Conservation (phyloP, 768 basidiomycete species). For the Suillus discolor region DNA sequence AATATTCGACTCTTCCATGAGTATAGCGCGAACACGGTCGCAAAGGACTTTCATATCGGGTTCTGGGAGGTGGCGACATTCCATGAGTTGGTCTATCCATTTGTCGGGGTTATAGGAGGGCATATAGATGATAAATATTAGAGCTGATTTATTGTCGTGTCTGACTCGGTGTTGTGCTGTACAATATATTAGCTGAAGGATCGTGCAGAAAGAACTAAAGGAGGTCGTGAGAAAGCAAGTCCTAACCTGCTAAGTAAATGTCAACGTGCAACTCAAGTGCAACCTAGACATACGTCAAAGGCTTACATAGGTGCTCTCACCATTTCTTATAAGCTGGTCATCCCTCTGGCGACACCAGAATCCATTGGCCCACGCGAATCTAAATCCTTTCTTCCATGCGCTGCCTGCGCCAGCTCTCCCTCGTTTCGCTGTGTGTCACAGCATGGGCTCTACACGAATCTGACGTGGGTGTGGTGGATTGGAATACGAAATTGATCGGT, state of each 20-base stretch:
- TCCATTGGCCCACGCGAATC: background rate
- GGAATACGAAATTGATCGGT: slow-evolving; percentile 81
- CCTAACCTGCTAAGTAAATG: too few relatives aligned
- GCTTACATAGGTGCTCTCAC: slow-evolving; percentile 11
- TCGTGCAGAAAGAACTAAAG: background rate
- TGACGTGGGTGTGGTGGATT: slow-evolving; percentile 83
- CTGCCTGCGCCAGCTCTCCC: slow-evolving; percentile 19
- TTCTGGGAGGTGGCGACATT: slow-evolving; percentile 88
- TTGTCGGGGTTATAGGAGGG: slow-evolving; percentile 56
- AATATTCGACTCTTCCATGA: slow-evolving; percentile 97
- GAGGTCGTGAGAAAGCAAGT: slow-evolving; percentile 1
- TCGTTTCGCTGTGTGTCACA: slow-evolving; percentile 22
- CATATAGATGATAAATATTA: slow-evolving; percentile 25
- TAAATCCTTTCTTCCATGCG: slow-evolving; percentile 16
- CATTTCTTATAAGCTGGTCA: background rate
- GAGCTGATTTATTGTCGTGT: background rate
- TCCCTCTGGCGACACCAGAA: background rate
- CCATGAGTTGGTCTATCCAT: slow-evolving; percentile 88
- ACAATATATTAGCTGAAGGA: background rate
- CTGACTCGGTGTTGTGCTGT: background rate
- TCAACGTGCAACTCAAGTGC: too few relatives aligned
- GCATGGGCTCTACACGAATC: slow-evolving; percentile 63
- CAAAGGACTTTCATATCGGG: slow-evolving; percentile 92
- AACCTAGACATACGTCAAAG: background rate
- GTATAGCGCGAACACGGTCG: slow-evolving; percentile 82